These are phyloP conservation scores for Vararia minispora DNA, from an alignment of 768 basidiomycete genomes.

Conservation along the genomic window DNA sequence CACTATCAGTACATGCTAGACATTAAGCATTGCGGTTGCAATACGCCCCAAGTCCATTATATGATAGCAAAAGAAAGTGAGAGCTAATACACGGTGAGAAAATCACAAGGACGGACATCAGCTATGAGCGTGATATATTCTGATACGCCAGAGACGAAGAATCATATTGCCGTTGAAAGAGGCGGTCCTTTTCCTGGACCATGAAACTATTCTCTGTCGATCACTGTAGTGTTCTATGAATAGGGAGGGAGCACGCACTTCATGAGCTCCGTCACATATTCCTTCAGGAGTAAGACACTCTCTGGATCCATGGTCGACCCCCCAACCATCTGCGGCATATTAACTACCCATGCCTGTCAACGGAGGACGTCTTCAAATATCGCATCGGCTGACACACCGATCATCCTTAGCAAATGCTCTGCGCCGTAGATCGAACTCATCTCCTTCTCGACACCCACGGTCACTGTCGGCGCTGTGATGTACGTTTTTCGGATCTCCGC, in stretches of 20 bases:
- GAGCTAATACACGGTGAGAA: too few relatives aligned
- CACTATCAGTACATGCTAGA: too few relatives aligned
- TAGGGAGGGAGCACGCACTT: constrained; percentile 33
- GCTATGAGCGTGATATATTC: constrained; percentile 14
- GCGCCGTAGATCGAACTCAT: constrained; percentile 91
- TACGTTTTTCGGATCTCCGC: constrained; percentile 64
- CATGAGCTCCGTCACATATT: constrained; percentile 85
- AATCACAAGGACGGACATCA: neutral
- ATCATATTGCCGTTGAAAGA: constrained; percentile 14
- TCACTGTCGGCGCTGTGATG: constrained; percentile 62
- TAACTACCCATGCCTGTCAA: constrained; percentile 40
- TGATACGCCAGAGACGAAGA: constrained; percentile 14
- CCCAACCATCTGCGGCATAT: constrained; percentile 82
- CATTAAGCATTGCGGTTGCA: too few relatives aligned
- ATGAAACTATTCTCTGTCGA: constrained; percentile 3
- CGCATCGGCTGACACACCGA: constrained; percentile 45
- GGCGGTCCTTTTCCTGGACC: constrained; percentile 8
- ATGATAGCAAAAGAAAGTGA: too few relatives aligned
- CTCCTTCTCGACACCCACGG: constrained; percentile 60
- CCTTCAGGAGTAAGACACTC: constrained; percentile 69
- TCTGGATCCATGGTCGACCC: constrained; percentile 87
- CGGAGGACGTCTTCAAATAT: neutral
- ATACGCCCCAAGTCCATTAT: too few relatives aligned
- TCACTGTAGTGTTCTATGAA: neutral
- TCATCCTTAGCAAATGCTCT: constrained; percentile 84